phyloP scores from a whole-genome alignment of 2,329 filamentous ascomycete species.

The Metarhizium robertsii region DNA sequence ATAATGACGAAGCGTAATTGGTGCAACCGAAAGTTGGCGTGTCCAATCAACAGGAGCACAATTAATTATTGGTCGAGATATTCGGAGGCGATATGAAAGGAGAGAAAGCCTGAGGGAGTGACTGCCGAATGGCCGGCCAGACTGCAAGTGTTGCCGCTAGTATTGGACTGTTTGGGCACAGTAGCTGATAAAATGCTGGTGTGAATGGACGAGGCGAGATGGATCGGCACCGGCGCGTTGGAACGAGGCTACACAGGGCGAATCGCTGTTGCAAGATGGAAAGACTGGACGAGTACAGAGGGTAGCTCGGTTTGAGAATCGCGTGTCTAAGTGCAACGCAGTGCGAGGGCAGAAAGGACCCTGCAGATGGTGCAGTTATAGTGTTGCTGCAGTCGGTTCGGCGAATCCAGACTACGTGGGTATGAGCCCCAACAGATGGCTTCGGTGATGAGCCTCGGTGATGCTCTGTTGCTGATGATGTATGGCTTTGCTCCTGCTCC shows the following conservation, averaged over 20 bases:
- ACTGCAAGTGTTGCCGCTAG: slow-evolving; percentile 26
- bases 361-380: not conserved
- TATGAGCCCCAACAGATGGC: not conserved
- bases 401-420: not conserved
- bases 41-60: slow-evolving; percentile 1
- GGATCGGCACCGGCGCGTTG: slow-evolving; percentile 25
- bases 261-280: slow-evolving; percentile 18
- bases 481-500: not conserved
- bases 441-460: not conserved
- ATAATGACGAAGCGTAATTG: slow-evolving; percentile 18
- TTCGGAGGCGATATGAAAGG: slow-evolving; percentile 11
- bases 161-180: slow-evolving; percentile 22
- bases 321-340: slow-evolving; percentile 10
- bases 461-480: not conserved
- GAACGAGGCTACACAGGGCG: slow-evolving; percentile 21
- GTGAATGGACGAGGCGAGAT: slow-evolving; percentile 20
- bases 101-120: slow-evolving; percentile 10
- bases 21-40: slow-evolving; percentile 14
- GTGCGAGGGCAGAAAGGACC: not conserved
- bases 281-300: slow-evolving; percentile 4
- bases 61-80: not conserved
- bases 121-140: slow-evolving; percentile 21
- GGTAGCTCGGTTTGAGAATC: slow-evolving; percentile 7
- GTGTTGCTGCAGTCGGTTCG: not conserved
- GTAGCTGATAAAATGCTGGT: slow-evolving; percentile 16